phyloP scores from a whole-genome alignment of 768 basidiomycete species.

The Omphalotus guepiniiformis region DNA sequence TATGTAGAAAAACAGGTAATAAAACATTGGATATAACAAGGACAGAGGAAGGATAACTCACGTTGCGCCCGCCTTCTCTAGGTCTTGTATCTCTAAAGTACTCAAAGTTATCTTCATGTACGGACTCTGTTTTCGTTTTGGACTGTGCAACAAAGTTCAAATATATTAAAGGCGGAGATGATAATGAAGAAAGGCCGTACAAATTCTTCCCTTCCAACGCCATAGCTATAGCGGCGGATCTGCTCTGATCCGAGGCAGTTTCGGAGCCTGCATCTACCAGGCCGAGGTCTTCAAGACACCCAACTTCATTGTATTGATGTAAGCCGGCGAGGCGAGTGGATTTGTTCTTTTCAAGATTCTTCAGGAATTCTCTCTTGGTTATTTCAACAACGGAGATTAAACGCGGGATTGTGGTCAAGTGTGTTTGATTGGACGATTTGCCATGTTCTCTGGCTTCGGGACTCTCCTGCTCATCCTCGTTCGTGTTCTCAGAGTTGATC shows the following conservation, averaged over 20 bases:
- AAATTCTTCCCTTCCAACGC: conserved; percentile 52
- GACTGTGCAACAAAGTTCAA: conserved; percentile 27
- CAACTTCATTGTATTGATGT: conserved; percentile 75
- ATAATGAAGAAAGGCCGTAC: conserved; percentile 1
- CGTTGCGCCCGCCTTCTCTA: conserved; percentile 45
- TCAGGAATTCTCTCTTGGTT: conserved; percentile 76
- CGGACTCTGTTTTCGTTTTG: conserved; percentile 52
- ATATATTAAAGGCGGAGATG: neutral
- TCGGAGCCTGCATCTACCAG: conserved; percentile 9
- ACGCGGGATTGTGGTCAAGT: conserved; percentile 46
- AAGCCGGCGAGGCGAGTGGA: conserved; percentile 48
- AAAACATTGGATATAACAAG: neutral
- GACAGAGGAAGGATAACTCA: conserved; percentile 23
- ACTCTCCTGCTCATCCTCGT: conserved; percentile 3
- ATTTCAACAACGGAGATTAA: conserved; percentile 80
- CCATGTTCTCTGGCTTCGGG: conserved; percentile 8
- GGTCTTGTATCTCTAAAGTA: conserved; percentile 34
- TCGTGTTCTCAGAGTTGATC: conserved; percentile 4
- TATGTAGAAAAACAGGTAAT: no score
- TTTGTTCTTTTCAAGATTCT: conserved; percentile 38
- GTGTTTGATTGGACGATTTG: conserved; percentile 22
- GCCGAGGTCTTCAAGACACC: conserved; percentile 45
- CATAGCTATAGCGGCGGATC: conserved; percentile 31
- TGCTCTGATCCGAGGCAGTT: conserved; percentile 23
- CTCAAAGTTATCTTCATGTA: conserved; percentile 72